Conservation (phyloP, 495 filamentous ascomycete species). For the Daldinia loculata region DNA sequence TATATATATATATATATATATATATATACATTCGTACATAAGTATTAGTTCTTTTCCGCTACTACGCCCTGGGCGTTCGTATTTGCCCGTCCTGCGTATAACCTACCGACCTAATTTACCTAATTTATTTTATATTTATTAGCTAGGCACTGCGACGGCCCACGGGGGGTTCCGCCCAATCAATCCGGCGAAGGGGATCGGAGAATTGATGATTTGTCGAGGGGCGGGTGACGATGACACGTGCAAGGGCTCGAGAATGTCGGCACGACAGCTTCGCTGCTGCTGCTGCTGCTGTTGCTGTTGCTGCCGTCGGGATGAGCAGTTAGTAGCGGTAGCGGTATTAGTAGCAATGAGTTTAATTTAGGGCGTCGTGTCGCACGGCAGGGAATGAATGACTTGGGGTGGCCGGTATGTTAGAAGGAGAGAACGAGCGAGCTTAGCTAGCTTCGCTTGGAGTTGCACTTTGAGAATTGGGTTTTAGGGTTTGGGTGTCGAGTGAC, state of each 20-base stretch:
- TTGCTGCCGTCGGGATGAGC: background rate
- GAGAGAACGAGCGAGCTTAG: background rate
- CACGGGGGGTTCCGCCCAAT: too few species aligned
- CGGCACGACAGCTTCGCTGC: too few species aligned
- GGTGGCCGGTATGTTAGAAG: too few species aligned
- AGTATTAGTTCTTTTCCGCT: too few species aligned
- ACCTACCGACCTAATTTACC: background rate
- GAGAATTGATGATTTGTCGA: constrained; percentile 44
- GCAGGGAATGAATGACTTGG: background rate
- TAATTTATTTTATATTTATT: constrained; percentile 1
- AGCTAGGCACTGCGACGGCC: background rate
- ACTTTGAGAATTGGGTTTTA: background rate
- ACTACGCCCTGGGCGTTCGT: constrained; percentile 17
- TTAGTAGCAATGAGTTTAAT: background rate
- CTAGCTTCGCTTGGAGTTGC: background rate
- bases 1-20: background rate
- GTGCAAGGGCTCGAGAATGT: constrained; percentile 16
- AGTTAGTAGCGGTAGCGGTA: background rate
- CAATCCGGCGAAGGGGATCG: constrained; percentile 16
- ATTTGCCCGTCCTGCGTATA: constrained; percentile 1
- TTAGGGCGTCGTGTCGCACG: background rate
- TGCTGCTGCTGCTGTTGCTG: background rate
- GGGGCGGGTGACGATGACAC: constrained; percentile 27
- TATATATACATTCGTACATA: too few species aligned
- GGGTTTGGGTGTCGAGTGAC: background rate